Evolutionary conservation across 2,329 filamentous ascomycete genomes (phyloP).

Genomic region (Fusarium sp.): DNA sequence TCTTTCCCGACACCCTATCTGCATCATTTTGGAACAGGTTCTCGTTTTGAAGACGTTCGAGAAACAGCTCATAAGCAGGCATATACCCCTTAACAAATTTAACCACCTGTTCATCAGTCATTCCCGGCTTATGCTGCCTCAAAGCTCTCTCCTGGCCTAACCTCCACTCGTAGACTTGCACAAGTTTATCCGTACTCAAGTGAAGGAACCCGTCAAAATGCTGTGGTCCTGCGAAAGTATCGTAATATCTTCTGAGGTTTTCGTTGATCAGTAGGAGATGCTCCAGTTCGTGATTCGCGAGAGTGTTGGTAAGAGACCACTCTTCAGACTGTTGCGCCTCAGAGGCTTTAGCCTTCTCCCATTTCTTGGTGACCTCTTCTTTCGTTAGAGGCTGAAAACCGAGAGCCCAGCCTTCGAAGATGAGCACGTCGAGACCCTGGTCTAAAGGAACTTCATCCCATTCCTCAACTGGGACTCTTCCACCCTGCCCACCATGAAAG

Average conservation of each 20-base stretch:
- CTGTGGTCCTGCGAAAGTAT: conserved; percentile 30
- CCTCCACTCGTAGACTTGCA: conserved; percentile 42
- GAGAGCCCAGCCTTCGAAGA: conserved; percentile 44
- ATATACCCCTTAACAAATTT: conserved; percentile 44
- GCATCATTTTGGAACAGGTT: conserved; percentile 22
- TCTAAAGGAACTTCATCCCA: conserved; percentile 33
- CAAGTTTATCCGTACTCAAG: conserved; percentile 38
- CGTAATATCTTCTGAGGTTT: conserved; percentile 38
- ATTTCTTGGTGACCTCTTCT: conserved; percentile 27
- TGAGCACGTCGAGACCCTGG: conserved; percentile 34
- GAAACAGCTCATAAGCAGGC: conserved; percentile 42
- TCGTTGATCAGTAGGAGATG: conserved; percentile 39
- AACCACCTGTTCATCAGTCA: conserved; percentile 41
- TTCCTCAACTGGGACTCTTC: conserved; percentile 23
- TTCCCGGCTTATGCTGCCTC: conserved; percentile 33
- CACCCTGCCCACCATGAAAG: conserved; percentile 35
- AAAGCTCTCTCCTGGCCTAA: conserved; percentile 35
- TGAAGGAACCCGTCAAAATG: conserved; percentile 40
- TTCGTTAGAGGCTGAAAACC: conserved; percentile 33
- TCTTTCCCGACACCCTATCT: not conserved
- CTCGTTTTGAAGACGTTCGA: conserved; percentile 31
- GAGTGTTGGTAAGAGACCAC: conserved; percentile 15
- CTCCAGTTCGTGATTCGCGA: conserved; percentile 29
- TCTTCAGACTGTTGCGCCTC: conserved; percentile 7
- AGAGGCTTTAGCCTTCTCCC: conserved; percentile 23